Percentiles rank a stretch among this genome's conserved stretches.
Evolutionary conservation across 371 early-diverging fungal species (phyloP).

Genomic region (Antonospora locustae): DNA sequence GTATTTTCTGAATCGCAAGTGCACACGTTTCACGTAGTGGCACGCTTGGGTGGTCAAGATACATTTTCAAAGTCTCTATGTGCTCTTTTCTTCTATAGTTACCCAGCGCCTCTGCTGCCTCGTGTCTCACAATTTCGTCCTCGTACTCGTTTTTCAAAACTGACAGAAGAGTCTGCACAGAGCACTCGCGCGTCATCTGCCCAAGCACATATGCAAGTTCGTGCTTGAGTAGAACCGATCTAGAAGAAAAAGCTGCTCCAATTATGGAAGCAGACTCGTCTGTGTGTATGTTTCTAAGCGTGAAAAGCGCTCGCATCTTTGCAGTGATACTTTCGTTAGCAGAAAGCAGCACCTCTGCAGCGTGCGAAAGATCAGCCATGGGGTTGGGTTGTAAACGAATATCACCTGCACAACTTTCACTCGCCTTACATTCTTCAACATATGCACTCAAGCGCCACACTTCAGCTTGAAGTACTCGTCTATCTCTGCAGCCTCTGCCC

Average conservation of each 20-base stretch:
- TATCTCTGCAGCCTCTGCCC: no score
- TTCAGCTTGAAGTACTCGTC: no score
- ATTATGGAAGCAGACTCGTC: conserved; percentile 63
- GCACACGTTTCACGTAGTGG: conserved; percentile 70
- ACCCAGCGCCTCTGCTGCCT: conserved; percentile 58
- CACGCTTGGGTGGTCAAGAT: conserved; percentile 52
- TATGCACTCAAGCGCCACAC: no score
- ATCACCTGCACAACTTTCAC: no score
- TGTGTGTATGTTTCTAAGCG: conserved; percentile 68
- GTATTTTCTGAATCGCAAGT: conserved; percentile 65
- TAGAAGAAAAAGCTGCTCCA: conserved; percentile 60
- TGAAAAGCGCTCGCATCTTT: conserved; percentile 70
- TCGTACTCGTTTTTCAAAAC: conserved; percentile 62
- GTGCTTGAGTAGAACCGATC: conserved; percentile 83
- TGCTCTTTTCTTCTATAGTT: conserved; percentile 29
- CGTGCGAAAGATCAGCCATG: no score
- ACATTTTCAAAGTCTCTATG: conserved; percentile 27
- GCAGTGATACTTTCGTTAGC: no score
- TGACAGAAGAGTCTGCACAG: conserved; percentile 60
- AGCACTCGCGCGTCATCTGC: conserved; percentile 72
- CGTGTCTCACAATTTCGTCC: conserved; percentile 92
- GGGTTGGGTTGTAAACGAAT: no score
- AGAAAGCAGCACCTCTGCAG: no score
- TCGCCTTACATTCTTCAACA: no score
- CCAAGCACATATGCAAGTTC: conserved; percentile 94